Conservation (phyloP, 208 protist genomes). For the Trypanosoma boissoni region DNA sequence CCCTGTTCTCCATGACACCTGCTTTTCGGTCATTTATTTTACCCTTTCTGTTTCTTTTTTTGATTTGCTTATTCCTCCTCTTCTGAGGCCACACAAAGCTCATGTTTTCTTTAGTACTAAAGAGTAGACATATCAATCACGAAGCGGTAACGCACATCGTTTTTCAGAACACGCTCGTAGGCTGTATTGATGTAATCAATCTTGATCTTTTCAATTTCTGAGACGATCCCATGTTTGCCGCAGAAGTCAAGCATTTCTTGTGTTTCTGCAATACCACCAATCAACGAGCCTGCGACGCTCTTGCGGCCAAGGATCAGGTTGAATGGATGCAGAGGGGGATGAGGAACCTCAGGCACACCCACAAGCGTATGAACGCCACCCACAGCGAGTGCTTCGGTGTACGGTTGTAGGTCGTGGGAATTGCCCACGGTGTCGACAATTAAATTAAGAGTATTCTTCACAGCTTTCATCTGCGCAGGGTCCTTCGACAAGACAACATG, state of each 20-base stretch:
- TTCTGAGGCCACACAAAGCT: no score
- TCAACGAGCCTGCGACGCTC: constrained; percentile 43
- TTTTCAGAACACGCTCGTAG: constrained; percentile 61
- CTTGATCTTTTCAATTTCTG: constrained; percentile 60
- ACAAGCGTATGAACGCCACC: constrained; percentile 57
- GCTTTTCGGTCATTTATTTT: no score
- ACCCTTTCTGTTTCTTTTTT: no score
- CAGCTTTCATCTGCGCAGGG: constrained; percentile 43
- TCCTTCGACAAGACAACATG: constrained; percentile 61
- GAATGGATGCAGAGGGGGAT: constrained; percentile 35
- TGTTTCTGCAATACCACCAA: constrained; percentile 68
- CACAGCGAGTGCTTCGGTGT: constrained; percentile 41
- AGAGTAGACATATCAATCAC: constrained; percentile 70
- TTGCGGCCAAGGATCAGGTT: constrained; percentile 27
- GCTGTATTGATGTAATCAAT: constrained; percentile 72
- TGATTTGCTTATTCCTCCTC: no score
- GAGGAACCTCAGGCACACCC: constrained; percentile 40
- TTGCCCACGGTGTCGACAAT: constrained; percentile 70
- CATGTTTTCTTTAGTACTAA: constrained; percentile 23
- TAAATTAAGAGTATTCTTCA: constrained; percentile 41
- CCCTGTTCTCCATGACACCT: no score
- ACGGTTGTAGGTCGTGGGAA: constrained; percentile 46
- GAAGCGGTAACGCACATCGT: constrained; percentile 72
- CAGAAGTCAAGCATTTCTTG: constrained; percentile 89
- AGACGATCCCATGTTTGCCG: constrained; percentile 57